Evolutionary conservation across 2,329 filamentous ascomycete species (phyloP), one percentile per base, ranked within the genome.

Genomic region (Penicillium sp.): DNA sequence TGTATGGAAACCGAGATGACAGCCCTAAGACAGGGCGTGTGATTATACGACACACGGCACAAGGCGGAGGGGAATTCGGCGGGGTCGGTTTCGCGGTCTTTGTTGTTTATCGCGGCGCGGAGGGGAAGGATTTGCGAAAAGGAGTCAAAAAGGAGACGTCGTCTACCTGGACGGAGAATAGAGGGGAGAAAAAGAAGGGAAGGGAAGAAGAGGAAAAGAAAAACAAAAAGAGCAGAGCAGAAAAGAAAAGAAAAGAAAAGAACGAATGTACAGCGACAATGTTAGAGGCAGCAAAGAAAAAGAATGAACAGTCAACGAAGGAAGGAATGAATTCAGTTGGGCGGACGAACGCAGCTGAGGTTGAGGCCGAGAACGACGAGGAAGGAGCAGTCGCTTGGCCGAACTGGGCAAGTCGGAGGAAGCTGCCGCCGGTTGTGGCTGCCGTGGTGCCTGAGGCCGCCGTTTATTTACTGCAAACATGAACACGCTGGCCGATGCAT

Each of bases 111-210:
- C 40, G 12, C n/a, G 38, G 40, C 2, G 40, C 40, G n/a, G 40
- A 43, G 20, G 40, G 7, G 20, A 23, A 23, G 40, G 57, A 51
- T 42, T 50, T 56, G 57, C 60, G 57, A 48, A 55, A 50, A 53
- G 54, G 55, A 46, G 58, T 6, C 20, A 59, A 61, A 63, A 59
- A 47, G 52, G 62, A 59, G 58, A 55, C 57, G 57, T 47, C 49
- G 49, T 63, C 48, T 55, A 53, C 56, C 47, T 21, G 49, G 52
- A 53, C 46, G 38, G 50, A 47, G 53, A 54, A 46, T 33, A 50
- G 33, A 55, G 53, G 47, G 55, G 43, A 55, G 53, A 23, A 52
- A 53, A 59, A 60, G 52, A 50, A 26, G 26, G 23, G n/a, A 21
- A 50, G 24, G 20, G 28, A 24, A 21, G 12, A 20, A 49, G 11